Evolutionary conservation across 208 protist genomes (phyloP), one percentile per base, ranked within the genome.

Genomic region (Histomonas meleagridis): DNA sequence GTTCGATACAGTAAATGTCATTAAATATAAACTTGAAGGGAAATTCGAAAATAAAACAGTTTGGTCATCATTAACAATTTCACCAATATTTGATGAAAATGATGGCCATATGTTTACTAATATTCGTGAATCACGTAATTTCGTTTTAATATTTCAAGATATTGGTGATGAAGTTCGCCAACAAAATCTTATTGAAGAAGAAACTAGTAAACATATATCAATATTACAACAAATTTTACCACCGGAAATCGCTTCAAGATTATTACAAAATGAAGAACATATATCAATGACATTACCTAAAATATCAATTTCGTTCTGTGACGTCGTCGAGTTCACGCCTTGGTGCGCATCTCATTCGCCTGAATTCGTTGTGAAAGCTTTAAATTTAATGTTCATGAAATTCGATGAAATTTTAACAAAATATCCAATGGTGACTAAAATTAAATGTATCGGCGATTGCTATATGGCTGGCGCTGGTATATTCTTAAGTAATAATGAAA

Each of bases 391-490:
- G 76, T 86, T 86, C 76, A 86, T 18, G 32, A 3, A 32, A 0
- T 86, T 86, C 35, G 76, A 86, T 86, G 26, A 86, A 43, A 86
- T 51, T 9, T 86, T 40, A 18, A 23, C 46, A 18, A 86, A 46
- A 86, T 55, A 86, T 35, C 26, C 7, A 32, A 2, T 1, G 7
- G 76, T 86, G 12, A 86, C 76, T 10, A 86, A 86, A 55, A 86
- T 86, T 18, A 86, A 86, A 49, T 51, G 40, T 7, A 86, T 86
- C 28, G 76, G 76, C 38, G 76, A 86, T 28, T 86, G 76, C 46
- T 86, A 86, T 46, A 86, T 86, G 76, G 55, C 26, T 86, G 76
- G 46, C 2, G 76, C 76, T 18, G 76, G 76, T 38, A 55, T 86
- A 55, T 86, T 86, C 26, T n/a, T n/a, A n/a, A n/a, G n/a, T n/a